phyloP scores from a whole-genome alignment of 768 basidiomycete species.

The Pleurotus cornucopiae region DNA sequence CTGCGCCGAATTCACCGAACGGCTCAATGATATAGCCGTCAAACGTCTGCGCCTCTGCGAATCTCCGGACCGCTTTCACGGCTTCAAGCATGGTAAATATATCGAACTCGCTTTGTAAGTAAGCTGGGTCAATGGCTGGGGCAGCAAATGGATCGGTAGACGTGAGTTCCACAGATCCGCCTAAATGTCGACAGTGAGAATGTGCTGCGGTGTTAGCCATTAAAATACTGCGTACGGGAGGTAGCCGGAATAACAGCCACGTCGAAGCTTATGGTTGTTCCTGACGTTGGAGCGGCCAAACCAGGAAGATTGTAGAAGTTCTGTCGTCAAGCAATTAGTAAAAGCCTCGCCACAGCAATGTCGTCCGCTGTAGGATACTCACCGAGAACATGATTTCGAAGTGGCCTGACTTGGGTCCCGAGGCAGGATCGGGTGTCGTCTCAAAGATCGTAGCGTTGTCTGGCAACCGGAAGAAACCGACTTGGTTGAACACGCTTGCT shows the following conservation, averaged over 20 bases:
- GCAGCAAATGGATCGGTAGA: constrained; percentile 19
- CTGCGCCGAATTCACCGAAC: constrained; percentile 16
- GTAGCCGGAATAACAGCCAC: neutral
- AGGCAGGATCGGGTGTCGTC: constrained; percentile 26
- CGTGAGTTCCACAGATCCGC: constrained; percentile 22
- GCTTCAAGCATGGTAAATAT: constrained; percentile 21
- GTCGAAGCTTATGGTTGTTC: neutral
- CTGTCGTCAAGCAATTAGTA: neutral
- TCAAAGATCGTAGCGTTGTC: constrained; percentile 23
- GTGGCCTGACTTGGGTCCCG: constrained; percentile 30
- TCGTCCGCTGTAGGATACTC: neutral
- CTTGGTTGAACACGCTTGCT: constrained; percentile 9
- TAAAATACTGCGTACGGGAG: neutral
- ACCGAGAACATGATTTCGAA: constrained; percentile 30
- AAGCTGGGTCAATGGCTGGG: constrained; percentile 22
- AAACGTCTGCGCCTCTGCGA: constrained; percentile 23
- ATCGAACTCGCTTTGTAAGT: constrained; percentile 17
- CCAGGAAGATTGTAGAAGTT: neutral
- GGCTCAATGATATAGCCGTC: constrained; percentile 20
- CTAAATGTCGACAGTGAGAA: constrained; percentile 5
- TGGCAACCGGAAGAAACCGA: constrained; percentile 20
- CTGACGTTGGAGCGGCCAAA: neutral
- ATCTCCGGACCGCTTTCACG: constrained; percentile 18
- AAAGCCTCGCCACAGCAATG: neutral
- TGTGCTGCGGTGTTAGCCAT: neutral